Conservation (phyloP, 177 flowering plant species). For the Vitis hybrid region DNA sequence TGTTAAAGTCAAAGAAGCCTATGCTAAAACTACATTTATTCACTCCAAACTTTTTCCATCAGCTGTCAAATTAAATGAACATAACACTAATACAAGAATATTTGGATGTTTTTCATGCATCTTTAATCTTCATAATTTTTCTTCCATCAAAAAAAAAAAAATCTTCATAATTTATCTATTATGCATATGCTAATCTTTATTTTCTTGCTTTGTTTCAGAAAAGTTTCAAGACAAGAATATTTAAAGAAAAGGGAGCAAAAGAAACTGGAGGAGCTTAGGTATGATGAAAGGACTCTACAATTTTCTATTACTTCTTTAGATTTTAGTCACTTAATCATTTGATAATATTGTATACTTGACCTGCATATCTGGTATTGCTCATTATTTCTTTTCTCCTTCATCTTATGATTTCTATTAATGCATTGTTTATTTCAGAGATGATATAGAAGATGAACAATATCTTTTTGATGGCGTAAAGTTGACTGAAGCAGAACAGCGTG, state of each 20-base stretch:
- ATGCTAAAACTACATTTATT: too few relatives aligned
- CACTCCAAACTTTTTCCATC: too few relatives aligned
- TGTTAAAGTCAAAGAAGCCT: too few relatives aligned
- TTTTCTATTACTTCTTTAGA: not conserved
- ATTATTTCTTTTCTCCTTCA: not conserved
- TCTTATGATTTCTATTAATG: not conserved
- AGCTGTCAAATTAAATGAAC: too few relatives aligned
- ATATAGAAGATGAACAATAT: constrained; percentile 89
- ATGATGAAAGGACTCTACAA: constrained; percentile 7
- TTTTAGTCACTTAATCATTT: not conserved
- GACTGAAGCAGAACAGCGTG: constrained; percentile 72
- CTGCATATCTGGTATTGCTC: not conserved
- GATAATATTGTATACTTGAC: not conserved
- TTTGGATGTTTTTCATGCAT: not conserved
- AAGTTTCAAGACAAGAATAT: constrained; percentile 90
- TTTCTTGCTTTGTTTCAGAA: constrained; percentile 43
- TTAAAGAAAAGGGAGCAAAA: constrained; percentile 94
- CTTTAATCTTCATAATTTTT: not conserved
- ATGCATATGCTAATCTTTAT: constrained; percentile 4
- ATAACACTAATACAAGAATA: too few relatives aligned
- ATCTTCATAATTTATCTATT: not conserved
- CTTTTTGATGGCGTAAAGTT: constrained; percentile 81
- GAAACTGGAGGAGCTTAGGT: constrained; percentile 90
- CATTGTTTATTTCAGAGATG: constrained; percentile 61
- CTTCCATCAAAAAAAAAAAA: not conserved